These are phyloP conservation scores for Scedosporium dehoogii DNA, from an alignment of 2,329 filamentous ascomycete species.

Conservation along the genomic window DNA sequence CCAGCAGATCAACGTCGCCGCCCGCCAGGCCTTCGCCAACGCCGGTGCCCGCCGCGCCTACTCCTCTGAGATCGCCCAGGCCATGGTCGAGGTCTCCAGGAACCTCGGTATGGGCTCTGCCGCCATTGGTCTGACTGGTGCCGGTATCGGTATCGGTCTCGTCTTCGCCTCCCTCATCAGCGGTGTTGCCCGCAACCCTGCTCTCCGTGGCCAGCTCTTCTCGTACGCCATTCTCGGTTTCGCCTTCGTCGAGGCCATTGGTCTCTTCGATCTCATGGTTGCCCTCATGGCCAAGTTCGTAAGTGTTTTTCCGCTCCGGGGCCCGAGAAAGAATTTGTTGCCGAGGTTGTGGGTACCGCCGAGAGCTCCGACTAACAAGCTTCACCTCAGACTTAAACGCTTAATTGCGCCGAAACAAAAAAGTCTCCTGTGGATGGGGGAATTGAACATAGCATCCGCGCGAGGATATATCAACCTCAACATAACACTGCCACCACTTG, in stretches of 20 bases:
- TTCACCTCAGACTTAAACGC: constrained; percentile 5
- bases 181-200: constrained; percentile 88
- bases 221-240: constrained; percentile 92
- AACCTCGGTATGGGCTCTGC: constrained; percentile 83
- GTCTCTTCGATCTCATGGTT: constrained; percentile 86
- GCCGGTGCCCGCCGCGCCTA: constrained; percentile 57
- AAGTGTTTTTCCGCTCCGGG: constrained; percentile 25
- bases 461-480: not conserved
- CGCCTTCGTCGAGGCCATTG: constrained; percentile 88
- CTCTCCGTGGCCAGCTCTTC: constrained; percentile 91
- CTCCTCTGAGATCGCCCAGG: constrained; percentile 80
- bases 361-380: not conserved
- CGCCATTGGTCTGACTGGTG: constrained; percentile 85
- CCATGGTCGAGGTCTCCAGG: constrained; percentile 84
- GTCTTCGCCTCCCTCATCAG: constrained; percentile 86
- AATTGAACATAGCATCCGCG: constrained; percentile 7
- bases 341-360: not conserved
- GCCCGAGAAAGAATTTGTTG: not conserved
- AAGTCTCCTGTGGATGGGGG: constrained; percentile 7
- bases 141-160: constrained; percentile 91
- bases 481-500: constrained; percentile 2
- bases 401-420: not conserved
- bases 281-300: constrained; percentile 89
- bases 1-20: constrained; percentile 53
- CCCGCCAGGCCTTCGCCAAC: constrained; percentile 55